Base-by-base conservation (phyloP, 2,329 filamentous ascomycete genomes). In the Ilyonectria sp. region DNA sequence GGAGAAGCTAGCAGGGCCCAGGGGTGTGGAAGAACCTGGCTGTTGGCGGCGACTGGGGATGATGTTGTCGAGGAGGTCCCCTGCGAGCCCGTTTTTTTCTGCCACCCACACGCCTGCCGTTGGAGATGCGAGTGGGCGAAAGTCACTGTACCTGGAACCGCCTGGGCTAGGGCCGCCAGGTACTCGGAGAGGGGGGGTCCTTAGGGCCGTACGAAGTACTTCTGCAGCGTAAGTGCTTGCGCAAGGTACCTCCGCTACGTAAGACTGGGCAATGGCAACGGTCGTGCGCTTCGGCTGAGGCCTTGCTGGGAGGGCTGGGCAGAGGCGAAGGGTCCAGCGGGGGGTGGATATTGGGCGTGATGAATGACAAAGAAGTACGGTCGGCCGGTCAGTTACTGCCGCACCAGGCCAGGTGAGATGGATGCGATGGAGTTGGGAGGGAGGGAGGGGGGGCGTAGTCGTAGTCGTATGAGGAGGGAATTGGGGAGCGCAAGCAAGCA, bases 81-180 rank as follows among this genome's bases (percentile, higher is more conserved):
- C 74, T 75, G 74, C 66, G 60, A 69, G 63, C 69, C 71, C 69
- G 71, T 75, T 75, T 74, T 75, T 73, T 74, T 74, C 47, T 46
- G 35, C 59, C 52, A 67, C 65, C 65, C 56, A 70, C 64, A 67
- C 67, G 68, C 71, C 67, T 63, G 61, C 63, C 61, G 66, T 68
- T 69, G 55, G 46, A 66, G 52, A 52, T 60, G 58, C 50, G 60
- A 71, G 65, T 54, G 62, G 60, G 60, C 50, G 61, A 61, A 69
- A 61, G 74, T 75, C 69, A 72, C 74, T 74, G 72, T 75, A 75
- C 74, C 65, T 74, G 72, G 74, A 73, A 67, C 72, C 74, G 69
- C 64, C 67, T 63, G 67, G 55, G 67, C 66, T 63, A 52, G 68
- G 61, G 60, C 65, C 63, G 61, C 65, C 43, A 72, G 64, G 65